Evolutionary conservation across 2,329 filamentous ascomycete species (phyloP), one percentile per base, ranked within the genome.

Genomic region (Penicillium sumatraense): DNA sequence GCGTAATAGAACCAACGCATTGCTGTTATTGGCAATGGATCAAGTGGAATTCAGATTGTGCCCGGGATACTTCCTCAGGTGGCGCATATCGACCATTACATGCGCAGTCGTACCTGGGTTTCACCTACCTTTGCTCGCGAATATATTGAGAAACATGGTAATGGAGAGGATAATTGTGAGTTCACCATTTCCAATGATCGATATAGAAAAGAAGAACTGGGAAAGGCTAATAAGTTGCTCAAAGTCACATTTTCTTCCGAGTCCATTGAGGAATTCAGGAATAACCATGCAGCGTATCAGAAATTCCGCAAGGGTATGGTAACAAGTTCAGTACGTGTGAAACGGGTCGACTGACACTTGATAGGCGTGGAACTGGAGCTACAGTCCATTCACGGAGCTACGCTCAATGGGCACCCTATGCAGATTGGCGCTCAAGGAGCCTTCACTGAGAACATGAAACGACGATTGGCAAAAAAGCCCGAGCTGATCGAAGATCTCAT

Each of bases 41-140:
- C 74, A 2, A 75, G 72, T 55, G 75, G 72, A 6, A 74, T 78
- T 20, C 76, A 78, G 56, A 71, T 77, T 26, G 68, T 78, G 11
- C 75, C 75, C 21, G 67, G 63, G 1, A 67, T 73, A 54, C 57
- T 72, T 42, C 70, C 71, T 6, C 70, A 87, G 20, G 72, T 71
- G 14, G 54, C 66, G 18, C 68, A 71, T 35, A 67, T 77, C 33
- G 71, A 73, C 31, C 69, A 75, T 33, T 75, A 74, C 51, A 62
- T 72, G 27, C 65, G 71, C 7, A 68, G 62, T 11, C 64, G 62
- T 11, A 72, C 70, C 0, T 74, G 69, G 66, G 54, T 76, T 2
- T 53, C 67, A 1, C 67, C 69, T 0, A 60, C 63, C 1, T 68
- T 70, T 57, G 71, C 68, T 14, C 58, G 66, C 26, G 60, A 65